A percentile compares a stretch with the other conserved stretches of the same genome.
phyloP scores from a whole-genome alignment of 1,139 yeast species.

The Candida freyschussii region DNA sequence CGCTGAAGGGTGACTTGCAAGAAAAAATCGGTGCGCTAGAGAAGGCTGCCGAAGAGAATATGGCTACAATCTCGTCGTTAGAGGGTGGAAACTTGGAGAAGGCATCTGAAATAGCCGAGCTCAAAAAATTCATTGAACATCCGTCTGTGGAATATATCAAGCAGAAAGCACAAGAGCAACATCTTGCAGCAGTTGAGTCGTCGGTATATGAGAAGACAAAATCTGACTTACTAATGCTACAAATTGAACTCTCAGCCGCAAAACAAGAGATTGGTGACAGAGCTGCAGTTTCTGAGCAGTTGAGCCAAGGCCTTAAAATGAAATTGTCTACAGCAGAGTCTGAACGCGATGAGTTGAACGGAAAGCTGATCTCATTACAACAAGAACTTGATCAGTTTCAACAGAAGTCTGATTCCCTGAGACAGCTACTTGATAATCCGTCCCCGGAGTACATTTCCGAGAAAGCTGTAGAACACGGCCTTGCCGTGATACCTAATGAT shows the following conservation, averaged over 20 bases:
- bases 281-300: constrained; percentile 19
- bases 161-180: constrained; percentile 5
- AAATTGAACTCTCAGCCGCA: not conserved
- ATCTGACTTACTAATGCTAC: too few species aligned
- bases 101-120: constrained; percentile 2
- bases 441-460: constrained; percentile 24
- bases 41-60: constrained; percentile 4
- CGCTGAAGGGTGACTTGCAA: constrained; percentile 2
- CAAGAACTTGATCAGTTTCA: constrained; percentile 25
- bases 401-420: constrained; percentile 12
- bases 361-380: constrained; percentile 4
- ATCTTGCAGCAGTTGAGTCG: not conserved
- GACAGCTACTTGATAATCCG: constrained; percentile 22
- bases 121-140: constrained; percentile 1
- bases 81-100: constrained; percentile 1
- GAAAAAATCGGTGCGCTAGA: constrained; percentile 2
- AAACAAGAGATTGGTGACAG: constrained; percentile 4
- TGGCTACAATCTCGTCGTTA: not conserved
- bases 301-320: constrained; percentile 28
- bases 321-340: constrained; percentile 24
- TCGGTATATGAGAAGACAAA: constrained; percentile 4
- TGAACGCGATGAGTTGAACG: constrained; percentile 9
- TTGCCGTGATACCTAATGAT: constrained; percentile 30
- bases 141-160: constrained; percentile 10
- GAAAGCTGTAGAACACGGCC: constrained; percentile 28